Percentiles rank a stretch among this genome's conserved stretches.
Evolutionary conservation across 2,329 filamentous ascomycete genomes (phyloP).

Genomic region (Diaporthe aspalathi): DNA sequence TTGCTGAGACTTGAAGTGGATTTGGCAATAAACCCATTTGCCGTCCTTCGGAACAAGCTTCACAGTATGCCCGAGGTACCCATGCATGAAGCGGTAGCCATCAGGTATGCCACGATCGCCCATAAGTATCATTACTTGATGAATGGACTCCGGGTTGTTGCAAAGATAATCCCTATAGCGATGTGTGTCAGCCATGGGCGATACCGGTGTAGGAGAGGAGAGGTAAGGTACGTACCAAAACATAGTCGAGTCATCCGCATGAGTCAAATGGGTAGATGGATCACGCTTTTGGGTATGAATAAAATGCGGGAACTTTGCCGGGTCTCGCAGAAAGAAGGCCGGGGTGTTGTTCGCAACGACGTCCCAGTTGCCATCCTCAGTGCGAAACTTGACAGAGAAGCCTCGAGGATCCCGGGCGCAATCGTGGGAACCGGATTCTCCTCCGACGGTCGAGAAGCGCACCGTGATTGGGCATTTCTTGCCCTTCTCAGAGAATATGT

Average conservation of each 20-base stretch:
- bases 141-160: constrained; percentile 69
- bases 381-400: constrained; percentile 79
- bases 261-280: constrained; percentile 73
- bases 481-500: constrained; percentile 68
- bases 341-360: constrained; percentile 79
- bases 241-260: constrained; percentile 69
- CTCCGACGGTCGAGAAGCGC: constrained; percentile 81
- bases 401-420: constrained; percentile 78
- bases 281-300: constrained; percentile 83
- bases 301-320: constrained; percentile 78
- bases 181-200: background rate
- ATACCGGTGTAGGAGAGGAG: background rate
- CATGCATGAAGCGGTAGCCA: constrained; percentile 65
- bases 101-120: constrained; percentile 67
- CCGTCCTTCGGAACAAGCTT: constrained; percentile 67
- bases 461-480: constrained; percentile 76
- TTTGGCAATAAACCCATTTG: constrained; percentile 64
- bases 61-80: constrained; percentile 65
- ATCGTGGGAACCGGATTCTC: constrained; percentile 78
- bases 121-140: constrained; percentile 69
- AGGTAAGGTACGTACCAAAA: constrained; percentile 68
- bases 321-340: constrained; percentile 80
- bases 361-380: constrained; percentile 80
- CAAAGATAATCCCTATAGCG: constrained; percentile 53
- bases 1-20: constrained; percentile 64